Percentiles rank a stretch among this genome's conserved stretches.
Conservation (phyloP, 1,139 yeast species). For the Schizosaccharomyces versatilis region DNA sequence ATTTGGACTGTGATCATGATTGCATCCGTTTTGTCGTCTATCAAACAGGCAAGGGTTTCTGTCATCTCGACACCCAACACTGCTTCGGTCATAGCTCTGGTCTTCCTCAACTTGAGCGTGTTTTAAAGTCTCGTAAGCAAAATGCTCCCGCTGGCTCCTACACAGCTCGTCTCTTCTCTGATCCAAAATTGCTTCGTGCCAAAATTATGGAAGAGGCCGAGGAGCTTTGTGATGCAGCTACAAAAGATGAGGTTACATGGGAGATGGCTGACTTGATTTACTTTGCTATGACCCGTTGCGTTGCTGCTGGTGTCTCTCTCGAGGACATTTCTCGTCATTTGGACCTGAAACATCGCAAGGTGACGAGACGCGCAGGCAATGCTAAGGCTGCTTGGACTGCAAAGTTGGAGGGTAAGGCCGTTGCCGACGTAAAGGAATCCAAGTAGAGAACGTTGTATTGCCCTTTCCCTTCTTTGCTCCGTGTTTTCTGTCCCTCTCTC, state of each 20-base stretch:
- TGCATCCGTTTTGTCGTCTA: conserved; percentile 68
- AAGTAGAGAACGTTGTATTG: too few species aligned
- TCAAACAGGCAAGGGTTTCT: conserved; percentile 70
- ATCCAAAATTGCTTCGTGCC: conserved; percentile 51
- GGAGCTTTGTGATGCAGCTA: conserved; percentile 66
- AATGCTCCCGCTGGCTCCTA: conserved; percentile 81
- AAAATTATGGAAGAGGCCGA: conserved; percentile 92
- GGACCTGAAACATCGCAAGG: conserved; percentile 62
- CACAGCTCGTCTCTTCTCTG: conserved; percentile 68
- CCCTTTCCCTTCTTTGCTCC: too few species aligned
- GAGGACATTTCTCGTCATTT: conserved; percentile 65
- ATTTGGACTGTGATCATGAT: conserved; percentile 79
- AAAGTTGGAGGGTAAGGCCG: conserved; percentile 11
- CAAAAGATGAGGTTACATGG: conserved; percentile 52
- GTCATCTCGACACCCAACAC: conserved; percentile 61
- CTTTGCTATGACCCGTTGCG: conserved; percentile 21
- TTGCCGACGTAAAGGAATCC: not conserved
- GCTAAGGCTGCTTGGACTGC: conserved; percentile 59
- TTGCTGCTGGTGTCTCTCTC: conserved; percentile 21
- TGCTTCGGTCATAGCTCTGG: conserved; percentile 53
- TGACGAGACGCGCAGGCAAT: conserved; percentile 85
- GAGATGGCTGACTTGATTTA: conserved; percentile 90
- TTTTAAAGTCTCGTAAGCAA: conserved; percentile 28
- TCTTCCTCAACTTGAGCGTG: conserved; percentile 39
- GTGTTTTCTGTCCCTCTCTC: too few species aligned